Evolutionary conservation across 768 basidiomycete genomes (phyloP), one percentile per base, ranked within the genome.

Genomic region (Rhizopogon rudus): DNA sequence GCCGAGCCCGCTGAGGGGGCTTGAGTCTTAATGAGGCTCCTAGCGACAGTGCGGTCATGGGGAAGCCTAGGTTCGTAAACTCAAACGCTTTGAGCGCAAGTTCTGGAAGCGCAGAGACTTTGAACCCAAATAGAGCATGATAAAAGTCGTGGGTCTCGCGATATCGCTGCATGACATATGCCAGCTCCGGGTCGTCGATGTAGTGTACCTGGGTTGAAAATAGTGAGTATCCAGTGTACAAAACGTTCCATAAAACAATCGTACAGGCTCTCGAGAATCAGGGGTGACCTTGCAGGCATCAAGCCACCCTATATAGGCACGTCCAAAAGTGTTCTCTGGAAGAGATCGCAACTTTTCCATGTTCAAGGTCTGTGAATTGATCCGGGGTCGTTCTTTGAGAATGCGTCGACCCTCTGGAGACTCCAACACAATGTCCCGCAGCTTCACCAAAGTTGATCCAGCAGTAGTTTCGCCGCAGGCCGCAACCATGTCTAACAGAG

Each of bases 71-170:
- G 71, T 99, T 98, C 29, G 90, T 82, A 56, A 95, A 88, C 70
- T 98, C 97, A 63, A 98, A 93, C 62, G 83, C 87, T 67, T 99
- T 99, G 69, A 98, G 82, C 1, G 93, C 92, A 31, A 99, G 80
- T 68, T 99, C 97, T 45, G 88, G 91, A 55, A 89, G 83, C 64
- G 96, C 88, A 57, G 86, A 87, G 55, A 98, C 93, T 0, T 93
- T 94, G 8, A 98, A 79, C 62, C 84, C 84, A 73, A 85, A 86
- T 57, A 98, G 80, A 64, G 91, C 91, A 66, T 99, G 97, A 67
- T 98, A 97, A 61, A 98, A 88, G 73, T 99, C 96, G 71, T 99
- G 97, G 60, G 90, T 96, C 73, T 99, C 95, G 25, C 96, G 87
- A 69, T 98, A 99, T 50, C 96, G 87, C 61, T 95, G 92, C 89